Conservation (phyloP, 768 basidiomycete species). For the Termitomyces sp. region DNA sequence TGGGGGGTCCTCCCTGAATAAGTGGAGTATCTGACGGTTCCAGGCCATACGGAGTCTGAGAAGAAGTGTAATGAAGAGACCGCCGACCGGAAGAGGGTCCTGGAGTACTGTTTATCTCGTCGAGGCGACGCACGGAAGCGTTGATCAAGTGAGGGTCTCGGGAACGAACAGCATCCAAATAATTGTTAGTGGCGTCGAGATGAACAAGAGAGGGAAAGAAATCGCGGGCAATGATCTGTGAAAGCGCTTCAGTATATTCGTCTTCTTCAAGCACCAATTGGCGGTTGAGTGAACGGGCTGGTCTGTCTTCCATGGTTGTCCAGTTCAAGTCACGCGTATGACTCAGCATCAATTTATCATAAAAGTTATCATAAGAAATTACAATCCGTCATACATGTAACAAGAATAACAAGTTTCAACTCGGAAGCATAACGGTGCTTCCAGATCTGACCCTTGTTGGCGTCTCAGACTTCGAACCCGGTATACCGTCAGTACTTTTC, state of each 20-base stretch:
- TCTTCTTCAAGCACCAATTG: slow-evolving; percentile 85
- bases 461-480: neutral
- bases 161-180: slow-evolving; percentile 74
- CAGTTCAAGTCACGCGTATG: neutral
- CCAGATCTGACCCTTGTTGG: slow-evolving; percentile 13
- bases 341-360: slow-evolving; percentile 7
- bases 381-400: slow-evolving; percentile 1
- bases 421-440: slow-evolving; percentile 7
- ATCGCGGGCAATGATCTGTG: slow-evolving; percentile 91
- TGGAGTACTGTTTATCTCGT: slow-evolving; percentile 56
- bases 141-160: slow-evolving; percentile 73
- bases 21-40: slow-evolving; percentile 65
- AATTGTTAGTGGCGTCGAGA: slow-evolving; percentile 82
- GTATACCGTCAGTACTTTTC: slow-evolving; percentile 22
- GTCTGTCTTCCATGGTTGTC: slow-evolving; percentile 13
- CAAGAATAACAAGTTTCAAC: slow-evolving; percentile 2
- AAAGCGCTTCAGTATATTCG: slow-evolving; percentile 87
- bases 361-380: slow-evolving; percentile 11
- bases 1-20: slow-evolving; percentile 35
- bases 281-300: slow-evolving; percentile 53
- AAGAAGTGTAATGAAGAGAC: slow-evolving; percentile 38
- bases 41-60: slow-evolving; percentile 58
- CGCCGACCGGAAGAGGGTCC: slow-evolving; percentile 20
- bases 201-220: slow-evolving; percentile 95
- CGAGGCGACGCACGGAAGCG: slow-evolving; percentile 67